Base-by-base conservation (phyloP, 495 filamentous ascomycete species). In the Penicillium steckii region DNA sequence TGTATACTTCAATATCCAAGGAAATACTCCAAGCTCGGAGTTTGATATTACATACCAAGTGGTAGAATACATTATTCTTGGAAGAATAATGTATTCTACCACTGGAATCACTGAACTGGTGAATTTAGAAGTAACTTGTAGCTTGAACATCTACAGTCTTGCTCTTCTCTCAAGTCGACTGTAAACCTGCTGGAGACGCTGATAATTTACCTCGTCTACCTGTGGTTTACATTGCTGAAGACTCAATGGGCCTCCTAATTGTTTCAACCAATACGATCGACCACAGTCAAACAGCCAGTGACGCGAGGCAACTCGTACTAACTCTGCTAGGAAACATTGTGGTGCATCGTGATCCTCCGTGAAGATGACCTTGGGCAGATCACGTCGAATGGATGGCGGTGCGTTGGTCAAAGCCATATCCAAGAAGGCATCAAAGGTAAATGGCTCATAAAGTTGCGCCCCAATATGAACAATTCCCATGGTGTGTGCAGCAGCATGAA, bases 201-300 rank as follows among this genome's bases (percentile, higher is more conserved):
- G 45, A n/a, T 43, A 19, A 44, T 66, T 67, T 15, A 70, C 35
- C 18, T 30, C 50, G 32, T 70, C 63, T n/a, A 56, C 60, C 51
- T 72, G 59, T 24, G 53, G 46, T 27, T 60, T 62, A 49, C 63
- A 65, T 8, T 51, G 50, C 10, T 52, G 48, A 9, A 72, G 52
- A 46, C 65, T 70, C 52, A 72, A 55, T 4, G 67, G 63, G 0
- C 69, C 69, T 3, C 65, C 59, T 0, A 69, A 49, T 26, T 67
- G 63, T 32, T 63, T 67, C 33, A 72, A 27, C 69, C 69, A 72
- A 42, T 70, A 72, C 15, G 67, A 70, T 30, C 65, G 55, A 9
- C 69, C 63, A 43, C 69, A 72, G 29, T 72, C 66, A 53, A 72
- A 72, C 10, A 67, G 3, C 69, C 69, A 72, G 30, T 72, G 66